These are phyloP conservation scores for Oehlia diaphana DNA, from an alignment of 192 early-diverging fungal genomes.

Conservation along the genomic window DNA sequence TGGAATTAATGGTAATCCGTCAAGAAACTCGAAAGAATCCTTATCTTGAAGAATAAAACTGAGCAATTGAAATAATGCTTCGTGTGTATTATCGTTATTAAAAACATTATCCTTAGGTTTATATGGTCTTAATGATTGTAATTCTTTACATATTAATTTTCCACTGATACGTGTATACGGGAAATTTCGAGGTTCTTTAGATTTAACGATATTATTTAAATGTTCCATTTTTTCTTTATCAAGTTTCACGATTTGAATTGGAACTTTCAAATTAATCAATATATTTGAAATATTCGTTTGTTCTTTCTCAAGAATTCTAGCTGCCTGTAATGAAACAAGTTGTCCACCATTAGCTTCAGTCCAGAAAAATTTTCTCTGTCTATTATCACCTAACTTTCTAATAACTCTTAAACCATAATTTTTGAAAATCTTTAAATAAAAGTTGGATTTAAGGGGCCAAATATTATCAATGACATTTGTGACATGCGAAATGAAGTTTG, in stretches of 20 bases:
- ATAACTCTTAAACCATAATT: background rate
- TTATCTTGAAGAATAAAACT: conserved; percentile 1
- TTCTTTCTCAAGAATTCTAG: background rate
- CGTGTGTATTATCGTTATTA: no score
- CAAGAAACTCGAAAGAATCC: background rate
- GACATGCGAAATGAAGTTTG: no score
- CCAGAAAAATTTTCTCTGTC: background rate
- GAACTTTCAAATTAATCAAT: background rate
- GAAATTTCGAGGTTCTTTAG: no score
- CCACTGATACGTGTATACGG: no score
- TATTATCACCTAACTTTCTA: background rate
- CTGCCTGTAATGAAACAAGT: background rate
- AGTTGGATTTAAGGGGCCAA: background rate
- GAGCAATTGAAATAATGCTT: background rate
- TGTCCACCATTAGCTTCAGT: background rate
- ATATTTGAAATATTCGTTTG: background rate
- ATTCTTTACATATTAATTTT: background rate
- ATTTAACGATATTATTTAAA: no score
- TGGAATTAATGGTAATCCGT: background rate
- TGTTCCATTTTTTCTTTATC: no score
- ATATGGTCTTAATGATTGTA: no score
- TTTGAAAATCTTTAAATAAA: background rate
- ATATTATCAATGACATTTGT: background rate
- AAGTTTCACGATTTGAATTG: background rate
- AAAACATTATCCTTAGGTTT: no score